Percentiles rank a stretch among this genome's conserved stretches.
These are phyloP conservation scores for Erysimum cheiranthoides DNA, from an alignment of 345 rosid genomes.

Conservation along the genomic window DNA sequence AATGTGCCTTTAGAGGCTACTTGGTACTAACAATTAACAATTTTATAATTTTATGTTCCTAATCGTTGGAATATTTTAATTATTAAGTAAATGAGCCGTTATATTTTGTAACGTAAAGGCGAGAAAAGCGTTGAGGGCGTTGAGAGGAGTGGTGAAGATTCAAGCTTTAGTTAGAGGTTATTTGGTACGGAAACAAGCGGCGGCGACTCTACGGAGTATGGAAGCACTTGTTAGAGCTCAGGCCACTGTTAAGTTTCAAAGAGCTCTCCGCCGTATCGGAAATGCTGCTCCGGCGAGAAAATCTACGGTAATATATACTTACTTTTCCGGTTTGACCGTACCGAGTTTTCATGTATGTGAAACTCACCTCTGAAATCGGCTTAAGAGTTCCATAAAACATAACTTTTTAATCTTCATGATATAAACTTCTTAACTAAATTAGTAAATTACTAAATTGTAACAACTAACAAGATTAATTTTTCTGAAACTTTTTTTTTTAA, in stretches of 20 bases:
- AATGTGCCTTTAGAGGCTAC: constrained; percentile 68
- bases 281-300: constrained; percentile 52
- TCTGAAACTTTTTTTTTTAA: too few species aligned
- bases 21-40: constrained; percentile 50
- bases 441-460: too few species aligned
- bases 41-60: not conserved
- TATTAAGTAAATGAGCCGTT: constrained; percentile 2
- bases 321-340: constrained; percentile 22
- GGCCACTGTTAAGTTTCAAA: constrained; percentile 57
- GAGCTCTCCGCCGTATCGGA: constrained; percentile 45
- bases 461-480: too few species aligned
- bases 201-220: constrained; percentile 77
- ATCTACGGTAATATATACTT: constrained; percentile 55
- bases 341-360: not conserved
- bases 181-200: constrained; percentile 73
- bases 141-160: constrained; percentile 76
- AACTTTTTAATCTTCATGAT: not conserved
- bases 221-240: constrained; percentile 84
- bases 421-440: not conserved
- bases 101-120: constrained; percentile 46
- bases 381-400: constrained; percentile 24
- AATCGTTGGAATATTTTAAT: not conserved
- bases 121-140: constrained; percentile 72
- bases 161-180: constrained; percentile 80
- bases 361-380: not conserved